Base-by-base conservation (phyloP, 139 green algal species). In the Tetradesmus lagerheimii region DNA sequence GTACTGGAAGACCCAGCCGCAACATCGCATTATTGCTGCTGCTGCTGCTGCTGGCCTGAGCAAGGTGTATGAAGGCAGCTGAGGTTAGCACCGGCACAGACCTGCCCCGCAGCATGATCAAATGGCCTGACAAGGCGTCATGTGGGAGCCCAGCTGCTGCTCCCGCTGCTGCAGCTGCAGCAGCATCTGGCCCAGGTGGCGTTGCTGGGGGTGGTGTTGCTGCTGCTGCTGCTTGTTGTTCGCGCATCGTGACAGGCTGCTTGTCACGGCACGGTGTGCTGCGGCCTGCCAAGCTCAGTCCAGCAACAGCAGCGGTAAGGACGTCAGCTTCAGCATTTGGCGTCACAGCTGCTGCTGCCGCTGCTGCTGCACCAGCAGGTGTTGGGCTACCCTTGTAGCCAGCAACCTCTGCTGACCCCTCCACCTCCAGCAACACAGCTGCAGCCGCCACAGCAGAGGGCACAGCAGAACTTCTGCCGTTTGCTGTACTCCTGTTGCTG, bases 21-120 rank as follows among this genome's bases (percentile, higher is more conserved):
- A 87, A 34, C 6, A 3, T 3, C 34, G 81, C 29, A 79, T 8
- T n/a, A 23, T 23, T 71, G 57, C 57, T 41, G 71, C 57, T 78
- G 82, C 57, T 87, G 82, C 50, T 87, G 81, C 57, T 87, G 82
- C 53, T 87, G 35, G 45, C 45, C n/a, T 86, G 80, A 2, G 66
- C 80, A 39, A 74, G 1, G 0, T 34, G 12, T 12, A 86, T 1
- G 12, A 86, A 86, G 1, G 45, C 29, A 43, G 80, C 27, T 47
- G 80, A 45, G 11, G 45, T 20, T 16, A 86, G 37, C 29, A 86
- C 57, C 6, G 80, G 80, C 23, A 86, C 45, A 20, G 29, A n/a
- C 35, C n/a, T 25, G 20, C 45, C 47, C 16, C 34, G 64, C 29
- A 86, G 34, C 20, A 4, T 86, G n/a, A 86, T 53, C 35, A 71